A percentile compares a stretch with the other conserved stretches of the same genome.
Conservation (phyloP, 2,329 filamentous ascomycete genomes). For the Berkeleyomyces basicola region DNA sequence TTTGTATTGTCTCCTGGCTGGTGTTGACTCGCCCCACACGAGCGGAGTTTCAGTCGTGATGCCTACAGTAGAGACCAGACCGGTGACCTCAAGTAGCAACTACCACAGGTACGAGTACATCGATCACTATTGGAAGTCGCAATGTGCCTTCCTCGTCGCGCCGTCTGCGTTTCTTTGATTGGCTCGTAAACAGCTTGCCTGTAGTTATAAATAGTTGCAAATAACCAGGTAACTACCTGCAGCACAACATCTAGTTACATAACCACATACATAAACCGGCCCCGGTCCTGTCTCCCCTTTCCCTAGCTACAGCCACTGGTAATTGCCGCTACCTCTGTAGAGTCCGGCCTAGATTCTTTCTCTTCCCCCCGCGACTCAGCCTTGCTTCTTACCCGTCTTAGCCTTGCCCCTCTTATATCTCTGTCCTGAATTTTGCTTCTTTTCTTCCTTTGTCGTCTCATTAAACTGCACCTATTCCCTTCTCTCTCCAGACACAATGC, state of each 20-base stretch:
- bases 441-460: background rate
- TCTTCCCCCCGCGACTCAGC: background rate
- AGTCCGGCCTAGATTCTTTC: background rate
- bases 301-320: background rate
- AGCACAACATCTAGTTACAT: too few relatives aligned
- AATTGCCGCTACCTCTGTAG: background rate
- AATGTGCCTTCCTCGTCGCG: too few relatives aligned
- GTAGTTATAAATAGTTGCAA: too few relatives aligned
- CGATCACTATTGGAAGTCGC: too few relatives aligned
- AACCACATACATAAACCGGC: too few relatives aligned
- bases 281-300: background rate
- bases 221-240: too few relatives aligned
- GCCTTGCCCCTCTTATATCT: background rate
- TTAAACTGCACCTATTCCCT: background rate
- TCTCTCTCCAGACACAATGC: slow-evolving; percentile 32
- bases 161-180: too few relatives aligned
- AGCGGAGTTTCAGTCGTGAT: too few relatives aligned
- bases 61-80: too few relatives aligned
- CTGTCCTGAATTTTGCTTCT: background rate
- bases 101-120: too few relatives aligned
- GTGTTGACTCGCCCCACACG: background rate
- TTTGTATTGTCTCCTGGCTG: background rate
- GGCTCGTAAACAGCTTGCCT: too few relatives aligned
- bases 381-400: background rate
- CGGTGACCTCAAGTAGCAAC: too few relatives aligned